Evolutionary conservation across 2,329 filamentous ascomycete species (phyloP).

Genomic region (Diaporthe sp.): DNA sequence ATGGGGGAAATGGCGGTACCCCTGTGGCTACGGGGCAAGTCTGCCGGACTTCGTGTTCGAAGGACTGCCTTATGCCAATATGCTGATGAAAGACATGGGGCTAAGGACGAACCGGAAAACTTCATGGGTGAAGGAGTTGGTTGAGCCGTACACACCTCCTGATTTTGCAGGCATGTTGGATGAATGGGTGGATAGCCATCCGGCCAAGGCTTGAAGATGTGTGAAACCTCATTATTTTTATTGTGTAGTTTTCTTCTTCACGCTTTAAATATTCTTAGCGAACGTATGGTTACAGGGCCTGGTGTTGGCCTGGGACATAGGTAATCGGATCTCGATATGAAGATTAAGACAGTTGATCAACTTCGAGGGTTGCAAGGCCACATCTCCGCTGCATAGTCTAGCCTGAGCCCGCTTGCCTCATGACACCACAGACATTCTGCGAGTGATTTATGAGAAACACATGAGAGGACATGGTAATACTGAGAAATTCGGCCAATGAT

Average conservation of each 20-base stretch:
- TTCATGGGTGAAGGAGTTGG: constrained; percentile 38
- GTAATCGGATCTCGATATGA: background rate
- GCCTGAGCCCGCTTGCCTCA: no score
- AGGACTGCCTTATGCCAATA: constrained; percentile 65
- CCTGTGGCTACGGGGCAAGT: constrained; percentile 63
- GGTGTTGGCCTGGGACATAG: background rate
- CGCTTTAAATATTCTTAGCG: background rate
- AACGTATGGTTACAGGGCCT: background rate
- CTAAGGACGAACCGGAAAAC: constrained; percentile 42
- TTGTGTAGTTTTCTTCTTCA: background rate
- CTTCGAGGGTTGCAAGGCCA: no score
- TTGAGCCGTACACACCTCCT: constrained; percentile 35
- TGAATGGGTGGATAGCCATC: constrained; percentile 45
- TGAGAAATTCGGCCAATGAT: background rate
- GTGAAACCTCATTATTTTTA: background rate
- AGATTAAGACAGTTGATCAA: no score
- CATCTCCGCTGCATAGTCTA: background rate
- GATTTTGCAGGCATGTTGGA: constrained; percentile 48
- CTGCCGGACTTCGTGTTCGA: constrained; percentile 73
- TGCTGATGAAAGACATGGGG: constrained; percentile 43
- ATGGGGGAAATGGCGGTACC: constrained; percentile 68
- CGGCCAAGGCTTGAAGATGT: constrained; percentile 25
- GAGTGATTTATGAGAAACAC: background rate
- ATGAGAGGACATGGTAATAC: background rate
- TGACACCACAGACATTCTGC: background rate